Base-by-base conservation (phyloP, 768 basidiomycete species). In the Melanogaster broomeanus region DNA sequence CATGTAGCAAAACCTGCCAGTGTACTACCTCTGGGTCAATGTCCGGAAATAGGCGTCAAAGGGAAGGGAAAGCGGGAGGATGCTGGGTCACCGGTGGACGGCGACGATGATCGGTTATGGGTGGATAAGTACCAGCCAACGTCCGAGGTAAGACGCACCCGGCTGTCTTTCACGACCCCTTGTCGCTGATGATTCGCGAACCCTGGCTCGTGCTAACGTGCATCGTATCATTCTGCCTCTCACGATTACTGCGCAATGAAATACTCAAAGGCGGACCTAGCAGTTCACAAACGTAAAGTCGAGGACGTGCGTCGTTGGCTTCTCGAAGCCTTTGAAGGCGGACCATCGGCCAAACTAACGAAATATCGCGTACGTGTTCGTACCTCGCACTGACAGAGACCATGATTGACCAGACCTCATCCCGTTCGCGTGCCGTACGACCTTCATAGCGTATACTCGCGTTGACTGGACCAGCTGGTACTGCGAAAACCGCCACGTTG, bases 401-500 rank as follows among this genome's bases (percentile, higher is more conserved):
- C 6, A 11, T 16, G 51, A n/a, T n/a, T n/a, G n/a, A n/a, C 12
- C 16, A 6, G 30, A 21, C 13, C 5, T 9, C 11, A 38, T 42
- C 27, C 12, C 27, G 21, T 42, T 42, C 15, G 21, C 10, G 0
- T 27, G n/a, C n/a, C n/a, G n/a, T n/a, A n/a, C n/a, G n/a, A n/a
- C n/a, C n/a, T 33, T 48, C 22, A 3, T 50, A 98, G 90, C 80
- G 93, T 41, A 83, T 99, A 25, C 79, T 98, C 7, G 82, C 83
- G 0, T 71, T 99, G 11, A 89, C 90, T 3, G 96, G 96, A 2
- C 91, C 93, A 0, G 86, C 96, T 8, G 96, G 96, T 2, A 82
- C 85, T 0, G 96, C 84, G 0, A 99, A 99, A 74, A 97, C 96
- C 0, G 80, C 93, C 0, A 92, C 92, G 0, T 58, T 98, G 3